Evolutionary conservation across 331 rosid species (phyloP).

Genomic region (Spiraea crenata): DNA sequence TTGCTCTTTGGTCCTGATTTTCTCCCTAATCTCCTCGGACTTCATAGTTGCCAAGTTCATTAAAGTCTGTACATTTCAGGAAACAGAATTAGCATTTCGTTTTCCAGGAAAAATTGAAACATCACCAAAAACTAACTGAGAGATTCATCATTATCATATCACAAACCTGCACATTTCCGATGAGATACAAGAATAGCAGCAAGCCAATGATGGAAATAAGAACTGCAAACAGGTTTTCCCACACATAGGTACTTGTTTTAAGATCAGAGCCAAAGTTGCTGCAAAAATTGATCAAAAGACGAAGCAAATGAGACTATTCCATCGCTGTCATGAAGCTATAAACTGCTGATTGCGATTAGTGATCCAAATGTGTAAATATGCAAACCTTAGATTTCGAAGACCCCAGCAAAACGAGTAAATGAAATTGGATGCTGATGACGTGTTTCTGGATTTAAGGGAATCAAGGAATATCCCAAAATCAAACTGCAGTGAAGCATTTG

Average conservation of each 20-base stretch:
- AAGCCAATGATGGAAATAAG: slow-evolving; percentile 3
- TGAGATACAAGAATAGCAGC: slow-evolving; percentile 14
- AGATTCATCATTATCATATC: background rate
- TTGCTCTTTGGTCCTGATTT: background rate
- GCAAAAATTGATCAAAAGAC: background rate
- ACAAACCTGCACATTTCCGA: slow-evolving; percentile 15
- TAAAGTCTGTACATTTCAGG: slow-evolving; percentile 20
- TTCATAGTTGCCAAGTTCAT: slow-evolving; percentile 16
- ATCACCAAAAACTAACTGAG: background rate
- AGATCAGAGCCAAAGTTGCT: slow-evolving; percentile 11
- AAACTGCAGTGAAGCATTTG: background rate
- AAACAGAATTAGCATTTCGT: no score
- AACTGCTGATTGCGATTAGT: no score
- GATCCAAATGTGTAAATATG: background rate
- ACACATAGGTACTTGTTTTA: background rate
- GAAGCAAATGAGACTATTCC: background rate
- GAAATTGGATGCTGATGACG: background rate
- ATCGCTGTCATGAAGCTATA: no score
- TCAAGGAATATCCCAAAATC: slow-evolving; percentile 24
- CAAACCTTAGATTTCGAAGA: slow-evolving; percentile 15
- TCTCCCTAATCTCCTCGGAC: slow-evolving; percentile 12
- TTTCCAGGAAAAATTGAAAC: background rate
- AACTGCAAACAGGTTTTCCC: slow-evolving; percentile 15
- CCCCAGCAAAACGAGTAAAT: slow-evolving; percentile 25
- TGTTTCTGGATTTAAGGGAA: slow-evolving; percentile 9